Base-by-base conservation (phyloP, 1,284 basidiomycete genomes). In the Megacollybia platyphylla region DNA sequence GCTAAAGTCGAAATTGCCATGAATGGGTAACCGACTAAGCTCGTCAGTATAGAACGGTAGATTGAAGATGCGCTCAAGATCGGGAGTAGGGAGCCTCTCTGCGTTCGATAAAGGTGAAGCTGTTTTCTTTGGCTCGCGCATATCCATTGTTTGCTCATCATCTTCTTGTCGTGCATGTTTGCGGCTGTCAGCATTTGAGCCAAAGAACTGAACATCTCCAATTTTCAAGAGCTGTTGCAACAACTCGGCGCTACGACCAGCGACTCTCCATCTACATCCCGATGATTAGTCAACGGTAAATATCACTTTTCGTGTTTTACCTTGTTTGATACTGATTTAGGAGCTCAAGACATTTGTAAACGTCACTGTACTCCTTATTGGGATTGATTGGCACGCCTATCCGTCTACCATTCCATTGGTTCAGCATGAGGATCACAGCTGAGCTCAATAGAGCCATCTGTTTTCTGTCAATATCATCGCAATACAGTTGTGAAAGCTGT, bases 401-500 rank as follows among this genome's bases (percentile, higher is more conserved):
- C 43, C 71, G 68, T 53, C 70, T 73, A 8, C 74, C 73, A 13
- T 74, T 72, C 71, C 83, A 87, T 18, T 84, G 71, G 48, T 76
- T 81, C 45, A 89, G 64, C 31, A 87, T 60, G 4, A 88, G 67
- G 10, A 87, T 73, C 31, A 84, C 69, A 0, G 70, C 75, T 1
- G 39, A 41, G 9, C 39, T 48, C 17, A 49, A 43, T n/a, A 47
- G 7, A 26, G 40, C 59, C 46, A 43, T 57, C 52, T 42, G 59
- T 55, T 24, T 24, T 24, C 20, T 24, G 20, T 24, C 20, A 24
- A 5, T 24, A 4, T 24, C 20, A 24, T 24, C 20, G 20, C 20
- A 24, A 24, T 4, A 5, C 20, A 24, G 20, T 3, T 24, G 4
- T 24, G 20, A 24, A 24, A 24, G 20, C 5, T 24, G 5, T 24